phyloP scores from a whole-genome alignment of 805 yeast genomes.

The Clavispora fructus region DNA sequence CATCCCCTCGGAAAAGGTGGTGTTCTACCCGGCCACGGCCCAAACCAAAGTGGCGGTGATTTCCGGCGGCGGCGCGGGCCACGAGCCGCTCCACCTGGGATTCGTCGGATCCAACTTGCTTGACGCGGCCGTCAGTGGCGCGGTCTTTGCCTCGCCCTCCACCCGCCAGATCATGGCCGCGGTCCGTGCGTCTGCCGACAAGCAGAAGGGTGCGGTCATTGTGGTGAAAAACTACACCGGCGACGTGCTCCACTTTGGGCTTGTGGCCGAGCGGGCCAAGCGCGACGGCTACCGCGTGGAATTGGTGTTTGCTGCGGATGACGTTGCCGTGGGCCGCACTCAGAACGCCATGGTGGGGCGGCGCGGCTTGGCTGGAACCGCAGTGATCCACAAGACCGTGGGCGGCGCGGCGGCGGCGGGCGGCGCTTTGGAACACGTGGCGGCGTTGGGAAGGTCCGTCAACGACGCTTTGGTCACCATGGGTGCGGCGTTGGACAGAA shows the following conservation, averaged over 20 bases:
- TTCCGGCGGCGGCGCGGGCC: slow-evolving; percentile 96
- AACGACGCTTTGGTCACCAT: slow-evolving; percentile 72
- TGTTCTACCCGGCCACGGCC: slow-evolving; percentile 38
- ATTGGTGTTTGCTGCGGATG: slow-evolving; percentile 79
- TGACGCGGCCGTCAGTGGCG: slow-evolving; percentile 87
- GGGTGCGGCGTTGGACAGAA: slow-evolving; percentile 86
- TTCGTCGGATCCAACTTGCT: slow-evolving; percentile 80
- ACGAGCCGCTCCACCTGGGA: slow-evolving; percentile 92
- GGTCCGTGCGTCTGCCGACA: slow-evolving; percentile 50
- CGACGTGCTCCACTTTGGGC: slow-evolving; percentile 86
- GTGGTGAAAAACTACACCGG: slow-evolving; percentile 94
- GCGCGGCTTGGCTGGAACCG: slow-evolving; percentile 91
- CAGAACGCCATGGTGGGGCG: slow-evolving; percentile 92
- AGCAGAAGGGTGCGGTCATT: slow-evolving; percentile 61
- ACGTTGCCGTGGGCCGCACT: slow-evolving; percentile 87
- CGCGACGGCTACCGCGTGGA: slow-evolving; percentile 69
- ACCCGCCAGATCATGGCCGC: slow-evolving; percentile 80
- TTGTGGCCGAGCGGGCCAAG: slow-evolving; percentile 85
- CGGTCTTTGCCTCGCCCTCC: slow-evolving; percentile 92
- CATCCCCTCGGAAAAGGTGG: slow-evolving; percentile 54
- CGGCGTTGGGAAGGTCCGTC: slow-evolving; percentile 53
- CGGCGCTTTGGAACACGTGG: slow-evolving; percentile 45
- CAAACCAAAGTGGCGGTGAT: slow-evolving; percentile 61
- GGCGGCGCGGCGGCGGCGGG: slow-evolving; percentile 62
- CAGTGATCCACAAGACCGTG: slow-evolving; percentile 75